Conservation (phyloP, 257 asterid species). For the Voacanga thouarsii region DNA sequence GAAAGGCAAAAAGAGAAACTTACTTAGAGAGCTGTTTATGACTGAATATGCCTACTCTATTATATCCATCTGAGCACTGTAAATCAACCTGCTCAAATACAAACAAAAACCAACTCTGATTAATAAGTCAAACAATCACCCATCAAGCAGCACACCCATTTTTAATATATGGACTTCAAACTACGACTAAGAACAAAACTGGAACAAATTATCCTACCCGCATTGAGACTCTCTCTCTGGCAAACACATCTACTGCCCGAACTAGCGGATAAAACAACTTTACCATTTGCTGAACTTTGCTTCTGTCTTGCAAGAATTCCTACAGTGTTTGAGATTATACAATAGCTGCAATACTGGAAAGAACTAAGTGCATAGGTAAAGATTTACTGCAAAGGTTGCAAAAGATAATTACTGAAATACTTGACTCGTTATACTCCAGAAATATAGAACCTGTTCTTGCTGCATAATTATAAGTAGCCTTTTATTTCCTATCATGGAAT, state of each 20-base stretch:
- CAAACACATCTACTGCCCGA: conserved; percentile 54
- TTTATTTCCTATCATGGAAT: background rate
- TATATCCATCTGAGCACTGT: conserved; percentile 67
- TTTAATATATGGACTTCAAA: conserved; percentile 1
- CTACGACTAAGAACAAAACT: background rate
- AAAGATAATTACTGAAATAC: background rate
- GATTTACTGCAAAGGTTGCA: background rate
- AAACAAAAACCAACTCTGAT: background rate
- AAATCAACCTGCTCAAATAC: conserved; percentile 69
- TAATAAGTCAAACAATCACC: background rate
- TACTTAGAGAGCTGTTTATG: conserved; percentile 74
- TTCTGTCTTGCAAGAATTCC: conserved; percentile 81
- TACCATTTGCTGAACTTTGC: conserved; percentile 73
- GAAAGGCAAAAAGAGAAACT: conserved; percentile 1
- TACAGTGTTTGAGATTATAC: conserved; percentile 24
- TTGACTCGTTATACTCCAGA: background rate
- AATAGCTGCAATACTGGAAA: background rate
- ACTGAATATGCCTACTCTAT: conserved; percentile 81
- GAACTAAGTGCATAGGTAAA: background rate
- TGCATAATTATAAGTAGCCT: background rate
- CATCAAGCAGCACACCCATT: background rate
- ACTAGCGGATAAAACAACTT: conserved; percentile 76
- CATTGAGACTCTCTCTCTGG: conserved; percentile 92
- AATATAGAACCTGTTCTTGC: background rate
- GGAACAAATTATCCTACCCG: conserved; percentile 46